Conservation (phyloP, 768 basidiomycete genomes). For the Clitopilus passeckerianus region DNA sequence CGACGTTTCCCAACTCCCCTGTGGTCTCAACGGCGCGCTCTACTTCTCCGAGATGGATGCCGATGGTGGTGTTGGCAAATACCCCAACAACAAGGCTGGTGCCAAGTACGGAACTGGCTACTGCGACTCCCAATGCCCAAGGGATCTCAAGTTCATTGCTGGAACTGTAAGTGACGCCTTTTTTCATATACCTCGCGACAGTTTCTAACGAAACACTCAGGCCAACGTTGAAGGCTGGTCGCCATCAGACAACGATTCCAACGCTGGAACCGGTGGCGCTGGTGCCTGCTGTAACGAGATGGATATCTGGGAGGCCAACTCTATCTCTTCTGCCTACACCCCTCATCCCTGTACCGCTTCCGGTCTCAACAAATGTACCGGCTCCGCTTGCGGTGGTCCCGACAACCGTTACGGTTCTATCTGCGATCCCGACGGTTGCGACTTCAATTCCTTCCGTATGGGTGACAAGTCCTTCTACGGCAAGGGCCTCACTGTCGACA, state of each 20-base stretch:
- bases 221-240: conserved; percentile 32
- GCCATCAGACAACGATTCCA: conserved; percentile 21
- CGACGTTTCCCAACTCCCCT: conserved; percentile 51
- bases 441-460: conserved; percentile 43
- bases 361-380: conserved; percentile 26
- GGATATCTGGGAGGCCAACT: conserved; percentile 43
- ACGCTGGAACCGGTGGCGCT: conserved; percentile 29
- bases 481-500: conserved; percentile 29
- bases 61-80: conserved; percentile 46
- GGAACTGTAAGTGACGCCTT: conserved; percentile 33
- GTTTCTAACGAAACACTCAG: conserved; percentile 12
- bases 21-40: conserved; percentile 58
- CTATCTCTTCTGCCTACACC: conserved; percentile 33
- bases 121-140: conserved; percentile 62
- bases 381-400: conserved; percentile 20
- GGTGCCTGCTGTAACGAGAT: conserved; percentile 39
- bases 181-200: background rate
- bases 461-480: conserved; percentile 32
- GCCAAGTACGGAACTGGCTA: conserved; percentile 59
- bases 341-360: conserved; percentile 31
- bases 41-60: conserved; percentile 60
- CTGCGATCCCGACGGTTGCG: conserved; percentile 38
- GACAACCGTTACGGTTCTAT: conserved; percentile 26
- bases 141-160: conserved; percentile 59
- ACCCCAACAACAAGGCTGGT: conserved; percentile 49